Base-by-base conservation (phyloP, 192 early-diverging fungal genomes). In the Umbelopsis vinacea region DNA sequence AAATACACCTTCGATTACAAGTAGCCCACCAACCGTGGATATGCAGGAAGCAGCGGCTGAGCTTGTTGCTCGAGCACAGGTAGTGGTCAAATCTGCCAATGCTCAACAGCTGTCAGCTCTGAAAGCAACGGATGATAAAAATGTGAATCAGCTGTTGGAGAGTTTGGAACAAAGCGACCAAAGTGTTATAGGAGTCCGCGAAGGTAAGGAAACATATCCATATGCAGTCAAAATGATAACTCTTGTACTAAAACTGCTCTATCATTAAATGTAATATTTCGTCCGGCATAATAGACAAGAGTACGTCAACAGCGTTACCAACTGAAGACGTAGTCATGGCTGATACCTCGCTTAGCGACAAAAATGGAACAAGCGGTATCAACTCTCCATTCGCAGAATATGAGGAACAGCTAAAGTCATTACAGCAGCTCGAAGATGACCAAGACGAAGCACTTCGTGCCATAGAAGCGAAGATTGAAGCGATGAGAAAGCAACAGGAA, bases 401-500 rank as follows among this genome's bases (percentile, higher is more conserved):
- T n/a, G 57, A 63, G 5, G 57, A 35, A 33, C 57, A 63, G 33
- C n/a, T 63, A 15, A 63, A 63, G 26, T 63, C 57, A 14, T 29
- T 63, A 4, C 57, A 63, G 29, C 29, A 63, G 33, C 5, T 63
- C 12, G 57, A 37, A 33, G 33, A 37, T n/a, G 57, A 63, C 7
- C 57, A 63, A 63, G 57, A 63, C 19, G 29, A 37, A 37, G 57
- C 57, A 15, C 26, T 63, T 11, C 6, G 14, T 22, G 11, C 26
- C 7, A 37, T 63, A 37, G 57, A 63, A 63, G 15, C 26, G 26
- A 63, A 63, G 57, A 63, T 63, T 6, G 29, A 29, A 26, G 57
- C 38, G 26, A 63, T 63, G 57, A 63, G 33, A 17, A 63, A 63
- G 29, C 57, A 63, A 37, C 57, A 63, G 33, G 57, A 63, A 37